These are phyloP conservation scores for Xylaria sp. DNA, from an alignment of 2,329 filamentous ascomycete species.

Conservation along the genomic window DNA sequence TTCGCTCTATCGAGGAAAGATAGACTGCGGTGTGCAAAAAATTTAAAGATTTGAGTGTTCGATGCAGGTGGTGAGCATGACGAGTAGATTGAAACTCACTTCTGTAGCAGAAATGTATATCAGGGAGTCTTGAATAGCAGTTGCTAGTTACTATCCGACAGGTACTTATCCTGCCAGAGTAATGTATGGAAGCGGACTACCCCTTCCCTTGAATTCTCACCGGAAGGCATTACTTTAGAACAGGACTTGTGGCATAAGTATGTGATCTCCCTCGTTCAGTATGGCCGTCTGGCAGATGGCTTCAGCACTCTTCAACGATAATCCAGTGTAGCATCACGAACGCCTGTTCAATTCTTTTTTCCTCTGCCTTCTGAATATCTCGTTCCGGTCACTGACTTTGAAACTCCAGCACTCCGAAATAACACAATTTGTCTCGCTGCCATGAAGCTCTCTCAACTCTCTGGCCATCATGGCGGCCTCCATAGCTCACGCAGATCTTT, in stretches of 20 bases:
- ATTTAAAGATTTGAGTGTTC: too few relatives aligned
- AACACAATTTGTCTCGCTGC: not conserved
- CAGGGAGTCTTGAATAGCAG: not conserved
- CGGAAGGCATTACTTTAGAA: not conserved
- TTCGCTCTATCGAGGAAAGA: too few relatives aligned
- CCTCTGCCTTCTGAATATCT: constrained; percentile 8
- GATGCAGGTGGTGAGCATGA: not conserved
- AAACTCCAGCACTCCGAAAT: not conserved
- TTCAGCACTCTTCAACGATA: not conserved
- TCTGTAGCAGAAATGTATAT: not conserved
- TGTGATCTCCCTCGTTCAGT: too few relatives aligned
- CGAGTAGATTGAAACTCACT: not conserved
- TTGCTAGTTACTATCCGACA: not conserved
- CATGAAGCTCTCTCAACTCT: constrained; percentile 13
- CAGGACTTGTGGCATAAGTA: not conserved
- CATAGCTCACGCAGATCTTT: constrained; percentile 14
- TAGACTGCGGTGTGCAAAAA: too few relatives aligned
- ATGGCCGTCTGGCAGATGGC: not conserved
- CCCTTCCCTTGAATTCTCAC: not conserved
- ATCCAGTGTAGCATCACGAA: not conserved
- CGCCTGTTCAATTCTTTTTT: not conserved
- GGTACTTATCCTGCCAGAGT: not conserved
- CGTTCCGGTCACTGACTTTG: not conserved
- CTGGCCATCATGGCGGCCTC: not conserved
- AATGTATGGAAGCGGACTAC: not conserved